A percentile compares a stretch with the other conserved stretches of the same genome.
phyloP scores from a whole-genome alignment of 805 yeast genomes.

The Candida sakaeoensis region DNA sequence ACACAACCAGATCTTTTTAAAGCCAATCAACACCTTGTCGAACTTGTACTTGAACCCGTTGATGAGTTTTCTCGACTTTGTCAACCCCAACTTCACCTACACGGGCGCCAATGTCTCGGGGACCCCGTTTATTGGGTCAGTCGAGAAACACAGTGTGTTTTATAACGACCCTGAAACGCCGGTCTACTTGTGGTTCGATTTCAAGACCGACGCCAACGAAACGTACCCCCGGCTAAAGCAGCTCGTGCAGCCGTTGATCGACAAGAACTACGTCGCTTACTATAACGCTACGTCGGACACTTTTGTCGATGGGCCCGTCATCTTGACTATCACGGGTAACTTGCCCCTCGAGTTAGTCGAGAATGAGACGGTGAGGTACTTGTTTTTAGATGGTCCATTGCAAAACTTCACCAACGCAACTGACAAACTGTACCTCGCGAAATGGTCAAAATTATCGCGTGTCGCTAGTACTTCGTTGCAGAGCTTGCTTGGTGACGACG shows the following conservation, averaged over 20 bases:
- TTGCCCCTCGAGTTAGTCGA: constrained; percentile 43
- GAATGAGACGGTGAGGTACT: constrained; percentile 24
- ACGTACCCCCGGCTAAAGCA: constrained; percentile 46
- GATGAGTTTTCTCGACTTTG: constrained; percentile 41
- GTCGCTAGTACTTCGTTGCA: constrained; percentile 44
- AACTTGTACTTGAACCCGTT: constrained; percentile 53
- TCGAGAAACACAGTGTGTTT: constrained; percentile 27
- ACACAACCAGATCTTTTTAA: constrained; percentile 49
- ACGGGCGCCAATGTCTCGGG: not conserved
- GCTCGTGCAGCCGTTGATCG: constrained; percentile 45
- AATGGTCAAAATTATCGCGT: constrained; percentile 25
- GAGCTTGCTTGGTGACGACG: constrained; percentile 22
- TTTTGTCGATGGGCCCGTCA: constrained; percentile 50
- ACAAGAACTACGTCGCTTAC: constrained; percentile 47
- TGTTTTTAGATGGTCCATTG: constrained; percentile 56
- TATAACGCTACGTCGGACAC: constrained; percentile 34
- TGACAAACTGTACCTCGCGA: constrained; percentile 19
- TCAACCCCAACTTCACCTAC: constrained; percentile 35
- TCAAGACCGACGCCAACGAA: constrained; percentile 50
- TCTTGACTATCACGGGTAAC: constrained; percentile 65
- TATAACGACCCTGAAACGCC: constrained; percentile 49
- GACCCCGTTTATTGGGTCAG: constrained; percentile 13
- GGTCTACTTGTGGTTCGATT: constrained; percentile 59
- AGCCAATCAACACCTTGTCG: constrained; percentile 43
- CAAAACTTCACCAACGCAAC: constrained; percentile 21